Percentiles rank a stretch among this genome's conserved stretches.
Conservation (phyloP, 768 basidiomycete genomes). For the Polyporus arcularius region DNA sequence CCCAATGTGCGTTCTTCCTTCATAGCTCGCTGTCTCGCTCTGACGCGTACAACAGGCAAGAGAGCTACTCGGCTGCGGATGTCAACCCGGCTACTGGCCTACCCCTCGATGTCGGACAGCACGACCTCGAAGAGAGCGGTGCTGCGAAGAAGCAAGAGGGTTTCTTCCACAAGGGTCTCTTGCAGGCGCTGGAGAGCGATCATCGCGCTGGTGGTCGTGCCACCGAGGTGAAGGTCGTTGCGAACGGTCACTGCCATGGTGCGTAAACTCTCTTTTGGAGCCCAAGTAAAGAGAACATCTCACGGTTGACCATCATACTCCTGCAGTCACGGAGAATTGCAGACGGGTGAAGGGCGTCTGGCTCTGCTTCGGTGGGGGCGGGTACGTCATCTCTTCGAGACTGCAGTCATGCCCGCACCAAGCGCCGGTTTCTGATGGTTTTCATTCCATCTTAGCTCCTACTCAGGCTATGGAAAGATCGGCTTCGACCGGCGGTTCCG, state of each 20-base stretch:
- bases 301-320: neutral
- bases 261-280: constrained; percentile 25
- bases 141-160: constrained; percentile 72
- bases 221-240: constrained; percentile 83
- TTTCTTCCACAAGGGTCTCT: constrained; percentile 82
- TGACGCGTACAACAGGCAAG: constrained; percentile 49
- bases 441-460: constrained; percentile 50
- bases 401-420: neutral
- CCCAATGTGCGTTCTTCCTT: constrained; percentile 61
- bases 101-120: constrained; percentile 68
- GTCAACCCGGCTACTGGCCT: constrained; percentile 57
- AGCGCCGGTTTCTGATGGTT: neutral
- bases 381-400: constrained; percentile 43
- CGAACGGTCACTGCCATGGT: constrained; percentile 91
- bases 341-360: constrained; percentile 83
- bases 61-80: constrained; percentile 75
- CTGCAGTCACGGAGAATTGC: constrained; percentile 83
- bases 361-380: constrained; percentile 89
- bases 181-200: constrained; percentile 72
- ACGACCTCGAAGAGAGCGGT: constrained; percentile 59
- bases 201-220: constrained; percentile 48
- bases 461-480: constrained; percentile 77
- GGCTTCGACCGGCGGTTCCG: constrained; percentile 93
- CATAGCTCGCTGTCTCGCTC: neutral
- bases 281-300: neutral